Conservation (phyloP, 805 yeast species). For the Yarrowia phangngaensis region DNA sequence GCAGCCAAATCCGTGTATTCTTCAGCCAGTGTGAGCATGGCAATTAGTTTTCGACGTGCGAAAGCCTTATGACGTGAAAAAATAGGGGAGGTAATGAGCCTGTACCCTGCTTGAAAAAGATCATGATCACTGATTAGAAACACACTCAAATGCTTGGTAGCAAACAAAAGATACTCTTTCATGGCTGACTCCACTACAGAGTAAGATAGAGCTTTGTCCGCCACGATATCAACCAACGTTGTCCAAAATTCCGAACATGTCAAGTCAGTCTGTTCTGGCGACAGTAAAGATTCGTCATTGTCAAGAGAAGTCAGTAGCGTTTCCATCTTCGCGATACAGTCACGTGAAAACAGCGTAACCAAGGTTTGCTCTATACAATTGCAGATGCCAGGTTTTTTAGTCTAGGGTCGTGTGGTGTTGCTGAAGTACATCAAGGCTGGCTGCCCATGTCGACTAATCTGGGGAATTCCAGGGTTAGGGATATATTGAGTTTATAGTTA, state of each 20-base stretch:
- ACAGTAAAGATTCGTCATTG: too few relatives aligned
- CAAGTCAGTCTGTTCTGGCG: constrained; percentile 9
- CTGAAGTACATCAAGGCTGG: too few relatives aligned
- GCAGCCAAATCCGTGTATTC: constrained; percentile 38
- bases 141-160: constrained; percentile 4
- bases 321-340: too few relatives aligned
- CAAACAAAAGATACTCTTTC: constrained; percentile 12
- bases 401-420: too few relatives aligned
- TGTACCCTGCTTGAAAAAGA: constrained; percentile 39
- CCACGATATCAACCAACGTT: background rate
- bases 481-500: too few relatives aligned
- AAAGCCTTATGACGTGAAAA: constrained; percentile 51
- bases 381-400: too few relatives aligned
- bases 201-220: constrained; percentile 4
- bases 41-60: constrained; percentile 40
- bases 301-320: too few relatives aligned
- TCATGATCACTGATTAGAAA: constrained; percentile 5
- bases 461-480: too few relatives aligned
- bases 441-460: too few relatives aligned
- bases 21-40: constrained; percentile 38
- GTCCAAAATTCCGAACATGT: constrained; percentile 14
- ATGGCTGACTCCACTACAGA: constrained; percentile 8
- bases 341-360: too few relatives aligned
- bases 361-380: too few relatives aligned
- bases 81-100: constrained; percentile 48